Base-by-base conservation (phyloP, 192 early-diverging fungal species). In the Rhizoclosmatium globosum region DNA sequence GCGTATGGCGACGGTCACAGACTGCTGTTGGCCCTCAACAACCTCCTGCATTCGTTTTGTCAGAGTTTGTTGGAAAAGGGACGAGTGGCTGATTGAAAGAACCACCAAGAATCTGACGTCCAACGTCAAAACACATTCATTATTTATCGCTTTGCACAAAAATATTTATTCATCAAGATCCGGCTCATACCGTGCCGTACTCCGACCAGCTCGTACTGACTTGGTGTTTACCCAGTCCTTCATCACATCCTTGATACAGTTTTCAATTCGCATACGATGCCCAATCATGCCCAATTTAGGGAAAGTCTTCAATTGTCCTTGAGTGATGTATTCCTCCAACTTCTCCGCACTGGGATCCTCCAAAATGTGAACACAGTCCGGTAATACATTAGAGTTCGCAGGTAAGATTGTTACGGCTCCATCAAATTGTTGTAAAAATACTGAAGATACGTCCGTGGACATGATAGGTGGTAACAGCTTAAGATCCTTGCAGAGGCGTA, bases 371-470 rank as follows among this genome's bases (percentile, higher is more conserved):
- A 89, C 56, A 83, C 90, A 93, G 82, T 96, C 94, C 7, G 76
- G 74, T 3, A 94, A 4, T 17, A 82, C 84, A 7, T 89, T 79
- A 65, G 87, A 83, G 46, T 93, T 92, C 79, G 87, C 78, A n/a
- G 80, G 72, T 31, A 95, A 79, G 57, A 98, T 93, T 0, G 95
- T 98, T 21, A 95, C 88, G 68, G 90, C 88, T n/a, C 96, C 97
- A 67, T 95, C 93, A 85, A 97, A 96, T 76, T 90, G 91, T 80
- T 98, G 97, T 71, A 95, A 83, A 89, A 92, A 97, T 3, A 98
- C 83, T 65, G 87, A 89, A 41, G 93, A 92, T 87, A 94, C 91
- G 82, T 97, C 94, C 62, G 93, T 93, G 60, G 88, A 87, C 72
- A 94, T 85, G 47, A 94, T 66, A 46, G 85, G 86, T 2, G 97